phyloP scores from a whole-genome alignment of 2,329 filamentous ascomycete genomes.

The Akanthomyces lecanii region DNA sequence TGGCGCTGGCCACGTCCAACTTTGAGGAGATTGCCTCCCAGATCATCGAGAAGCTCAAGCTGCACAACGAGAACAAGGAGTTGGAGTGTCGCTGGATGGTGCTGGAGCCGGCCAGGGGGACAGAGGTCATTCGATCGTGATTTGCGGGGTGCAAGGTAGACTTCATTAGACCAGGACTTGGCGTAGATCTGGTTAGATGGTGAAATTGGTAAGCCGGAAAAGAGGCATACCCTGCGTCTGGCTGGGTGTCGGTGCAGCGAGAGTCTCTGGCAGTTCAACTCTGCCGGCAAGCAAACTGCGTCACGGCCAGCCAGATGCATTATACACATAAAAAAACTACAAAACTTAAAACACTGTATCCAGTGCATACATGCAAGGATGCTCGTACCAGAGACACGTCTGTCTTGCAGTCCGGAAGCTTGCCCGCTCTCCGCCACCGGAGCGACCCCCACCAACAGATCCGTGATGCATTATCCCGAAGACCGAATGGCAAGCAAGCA shows the following conservation, averaged over 20 bases:
- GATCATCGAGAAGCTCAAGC: constrained; percentile 70
- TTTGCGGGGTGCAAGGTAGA: neutral
- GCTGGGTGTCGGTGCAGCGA: neutral
- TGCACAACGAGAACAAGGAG: constrained; percentile 51
- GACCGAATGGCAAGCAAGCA: constrained; percentile 7
- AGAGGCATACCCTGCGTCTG: neutral
- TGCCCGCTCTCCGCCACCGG: neutral
- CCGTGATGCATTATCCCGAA: constrained; percentile 16
- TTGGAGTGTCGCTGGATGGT: constrained; percentile 84
- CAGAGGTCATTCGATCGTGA: constrained; percentile 39
- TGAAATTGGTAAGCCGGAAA: neutral
- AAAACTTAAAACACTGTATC: neutral
- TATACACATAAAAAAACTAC: neutral
- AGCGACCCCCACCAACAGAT: constrained; percentile 2
- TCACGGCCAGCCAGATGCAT: neutral
- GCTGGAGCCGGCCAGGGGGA: constrained; percentile 80
- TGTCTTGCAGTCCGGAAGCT: neutral
- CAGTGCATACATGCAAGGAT: neutral
- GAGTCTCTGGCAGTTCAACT: constrained; percentile 8
- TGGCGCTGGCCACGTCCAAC: constrained; percentile 85
- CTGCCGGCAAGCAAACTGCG: neutral
- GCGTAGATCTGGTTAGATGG: neutral
- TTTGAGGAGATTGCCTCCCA: constrained; percentile 81
- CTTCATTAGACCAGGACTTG: too few relatives aligned
- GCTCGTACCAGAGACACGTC: too few relatives aligned